Evolutionary conservation across 2,329 filamentous ascomycete genomes (phyloP).

Genomic region (Didymella pinodella): DNA sequence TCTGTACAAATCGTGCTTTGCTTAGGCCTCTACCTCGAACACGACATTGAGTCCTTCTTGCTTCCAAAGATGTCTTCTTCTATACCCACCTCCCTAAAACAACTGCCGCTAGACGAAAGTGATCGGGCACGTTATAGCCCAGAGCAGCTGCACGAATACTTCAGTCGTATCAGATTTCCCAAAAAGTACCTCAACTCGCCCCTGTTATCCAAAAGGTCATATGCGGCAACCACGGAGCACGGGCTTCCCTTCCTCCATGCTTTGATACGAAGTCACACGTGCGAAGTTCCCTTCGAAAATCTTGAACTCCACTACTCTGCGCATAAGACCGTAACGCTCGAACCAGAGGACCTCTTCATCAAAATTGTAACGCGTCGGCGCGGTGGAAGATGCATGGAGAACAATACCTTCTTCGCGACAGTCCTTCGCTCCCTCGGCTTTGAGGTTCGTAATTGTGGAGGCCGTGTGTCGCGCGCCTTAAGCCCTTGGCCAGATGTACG

Average conservation of each 20-base stretch:
- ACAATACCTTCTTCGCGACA: slow-evolving; percentile 59
- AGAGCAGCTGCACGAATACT: slow-evolving; percentile 17
- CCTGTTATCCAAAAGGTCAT: slow-evolving; percentile 7
- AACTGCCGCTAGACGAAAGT: slow-evolving; percentile 16
- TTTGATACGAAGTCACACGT: slow-evolving; percentile 12
- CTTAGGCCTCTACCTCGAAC: not conserved
- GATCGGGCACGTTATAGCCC: slow-evolving; percentile 17
- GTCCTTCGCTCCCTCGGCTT: slow-evolving; percentile 61
- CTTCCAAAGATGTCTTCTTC: not conserved
- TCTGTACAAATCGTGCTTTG: no score
- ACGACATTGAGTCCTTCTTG: not conserved
- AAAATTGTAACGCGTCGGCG: slow-evolving; percentile 55
- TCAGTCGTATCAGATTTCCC: slow-evolving; percentile 12
- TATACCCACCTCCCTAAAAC: slow-evolving; percentile 3
- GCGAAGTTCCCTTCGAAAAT: slow-evolving; percentile 20
- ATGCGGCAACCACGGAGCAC: slow-evolving; percentile 13
- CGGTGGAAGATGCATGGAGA: slow-evolving; percentile 67
- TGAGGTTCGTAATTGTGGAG: slow-evolving; percentile 34
- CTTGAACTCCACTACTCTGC: slow-evolving; percentile 48
- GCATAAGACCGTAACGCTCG: slow-evolving; percentile 52
- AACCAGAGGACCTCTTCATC: slow-evolving; percentile 56
- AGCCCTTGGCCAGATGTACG: slow-evolving; percentile 24
- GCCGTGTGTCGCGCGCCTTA: slow-evolving; percentile 25
- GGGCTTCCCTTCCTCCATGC: slow-evolving; percentile 19
- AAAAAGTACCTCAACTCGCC: slow-evolving; percentile 14